These are phyloP conservation scores for Lasiodiplodia hormozganensis DNA, from an alignment of 2,329 filamentous ascomycete genomes.

Conservation along the genomic window DNA sequence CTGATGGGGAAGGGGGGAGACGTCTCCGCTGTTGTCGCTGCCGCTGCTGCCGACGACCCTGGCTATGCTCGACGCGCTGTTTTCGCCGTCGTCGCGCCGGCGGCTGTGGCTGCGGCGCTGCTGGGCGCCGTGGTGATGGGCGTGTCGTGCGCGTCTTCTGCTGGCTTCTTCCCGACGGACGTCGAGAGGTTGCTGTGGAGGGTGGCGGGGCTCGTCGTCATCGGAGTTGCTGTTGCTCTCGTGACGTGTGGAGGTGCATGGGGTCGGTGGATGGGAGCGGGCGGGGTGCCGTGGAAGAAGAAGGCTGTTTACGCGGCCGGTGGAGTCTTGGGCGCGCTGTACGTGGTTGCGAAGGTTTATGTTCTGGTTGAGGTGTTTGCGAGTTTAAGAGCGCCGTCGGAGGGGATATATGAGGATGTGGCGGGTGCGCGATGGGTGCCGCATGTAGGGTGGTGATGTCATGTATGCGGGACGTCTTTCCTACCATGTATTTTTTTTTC, in stretches of 20 bases:
- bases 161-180: constrained; percentile 33
- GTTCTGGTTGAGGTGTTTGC: constrained; percentile 27
- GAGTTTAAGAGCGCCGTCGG: constrained; percentile 22
- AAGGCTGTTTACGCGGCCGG: neutral
- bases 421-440: constrained; percentile 22
- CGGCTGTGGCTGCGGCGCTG: neutral
- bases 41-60: neutral
- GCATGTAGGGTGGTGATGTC: constrained; percentile 27
- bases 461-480: neutral
- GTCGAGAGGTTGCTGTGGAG: constrained; percentile 38
- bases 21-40: too few relatives aligned
- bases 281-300: neutral
- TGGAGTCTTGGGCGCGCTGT: neutral
- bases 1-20: neutral
- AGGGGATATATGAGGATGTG: constrained; percentile 15
- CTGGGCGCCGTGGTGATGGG: neutral
- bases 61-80: neutral
- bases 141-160: constrained; percentile 3
- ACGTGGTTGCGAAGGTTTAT: constrained; percentile 5
- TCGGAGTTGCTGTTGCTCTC: neutral
- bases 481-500: neutral
- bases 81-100: neutral
- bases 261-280: neutral
- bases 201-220: neutral
- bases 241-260: neutral